phyloP scores from a whole-genome alignment of 768 basidiomycete species.

The Suillus paluster region DNA sequence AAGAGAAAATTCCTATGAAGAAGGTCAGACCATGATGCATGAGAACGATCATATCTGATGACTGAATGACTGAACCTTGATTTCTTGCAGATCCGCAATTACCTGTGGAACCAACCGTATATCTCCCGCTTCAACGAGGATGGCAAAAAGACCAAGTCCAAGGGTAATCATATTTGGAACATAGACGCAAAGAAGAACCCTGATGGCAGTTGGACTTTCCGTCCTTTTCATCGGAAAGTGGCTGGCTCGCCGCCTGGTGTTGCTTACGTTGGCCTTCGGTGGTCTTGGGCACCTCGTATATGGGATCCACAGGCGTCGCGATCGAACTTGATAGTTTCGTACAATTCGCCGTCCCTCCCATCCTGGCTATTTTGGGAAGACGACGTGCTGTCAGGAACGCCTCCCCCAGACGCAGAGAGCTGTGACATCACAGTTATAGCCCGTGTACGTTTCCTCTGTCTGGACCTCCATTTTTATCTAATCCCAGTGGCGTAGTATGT shows the following conservation, averaged over 20 bases:
- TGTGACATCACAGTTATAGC: conserved; percentile 79
- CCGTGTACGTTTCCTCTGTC: conserved; percentile 52
- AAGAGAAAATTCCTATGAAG: conserved; percentile 96
- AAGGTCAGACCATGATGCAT: conserved; percentile 58
- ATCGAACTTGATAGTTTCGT: conserved; percentile 77
- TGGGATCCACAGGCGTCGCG: conserved; percentile 97
- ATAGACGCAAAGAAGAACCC: conserved; percentile 88
- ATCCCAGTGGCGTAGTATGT: conserved; percentile 51
- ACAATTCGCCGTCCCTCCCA: conserved; percentile 81
- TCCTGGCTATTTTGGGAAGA: conserved; percentile 89
- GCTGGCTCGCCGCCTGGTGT: conserved; percentile 82
- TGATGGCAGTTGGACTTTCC: conserved; percentile 84
- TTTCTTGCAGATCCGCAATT: conserved; percentile 76
- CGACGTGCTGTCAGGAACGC: conserved; percentile 81
- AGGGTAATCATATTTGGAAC: conserved; percentile 99
- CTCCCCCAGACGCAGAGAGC: conserved; percentile 74
- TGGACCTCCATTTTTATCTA: conserved; percentile 16
- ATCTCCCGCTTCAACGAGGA: conserved; percentile 99
- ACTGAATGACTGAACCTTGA: conserved; percentile 19
- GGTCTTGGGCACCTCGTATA: conserved; percentile 91
- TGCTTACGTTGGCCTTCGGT: conserved; percentile 80
- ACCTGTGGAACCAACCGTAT: conserved; percentile 92
- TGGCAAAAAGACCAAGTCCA: conserved; percentile 98
- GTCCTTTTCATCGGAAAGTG: conserved; percentile 86
- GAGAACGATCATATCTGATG: conserved; percentile 9